Base-by-base conservation (phyloP, 805 yeast genomes). In the Saccharomyces mikatae region DNA sequence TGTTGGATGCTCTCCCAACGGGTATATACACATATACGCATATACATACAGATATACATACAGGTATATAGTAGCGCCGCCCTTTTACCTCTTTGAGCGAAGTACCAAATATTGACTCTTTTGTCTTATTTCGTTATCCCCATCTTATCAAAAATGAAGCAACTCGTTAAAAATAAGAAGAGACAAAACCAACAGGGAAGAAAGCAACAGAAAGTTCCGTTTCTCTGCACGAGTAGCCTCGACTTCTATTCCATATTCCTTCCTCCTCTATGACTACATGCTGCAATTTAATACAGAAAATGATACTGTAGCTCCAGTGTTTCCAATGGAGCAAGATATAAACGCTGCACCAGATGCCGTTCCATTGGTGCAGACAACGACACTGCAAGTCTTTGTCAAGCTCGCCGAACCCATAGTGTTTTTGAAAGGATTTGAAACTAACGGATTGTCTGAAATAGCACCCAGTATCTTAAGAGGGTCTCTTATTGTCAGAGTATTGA, bases 381-480 rank as follows among this genome's bases (percentile, higher is more conserved):
- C 92, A 0, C 73, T 86, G 14, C 80, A 83, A 55, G 70, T 87
- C 22, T 87, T 80, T 62, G 68, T 89, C 6, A 78, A 84, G 6
- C 79, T 89, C 17, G 88, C 96, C 0, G 97, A 91, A 66, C 86
- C 86, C 46, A 81, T 78, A 48, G 68, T 90, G 14, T 91, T 84
- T 62, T 77, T 91, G 10, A 89, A 87, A 62, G 97, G 97, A 0
- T 89, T 87, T 66, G 81, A 81, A 26, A 72, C 79, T 0, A 69
- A 77, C 9, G 96, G 89, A 63, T 81, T 78, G 59, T 71, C 72
- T 29, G 81, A 79, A 22, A 73, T 86, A 49, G 88, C 92, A 4
- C 96, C 97, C 0, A 79, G 92, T 2, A 70, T 90, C 52, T 74
- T 90, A 36, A 76, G 97, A 51, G 97, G 97, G 1, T 80, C 89